Evolutionary conservation across 2,329 filamentous ascomycete genomes (phyloP), one percentile per base, ranked within the genome.

Genomic region (Lizonia empirigonia): DNA sequence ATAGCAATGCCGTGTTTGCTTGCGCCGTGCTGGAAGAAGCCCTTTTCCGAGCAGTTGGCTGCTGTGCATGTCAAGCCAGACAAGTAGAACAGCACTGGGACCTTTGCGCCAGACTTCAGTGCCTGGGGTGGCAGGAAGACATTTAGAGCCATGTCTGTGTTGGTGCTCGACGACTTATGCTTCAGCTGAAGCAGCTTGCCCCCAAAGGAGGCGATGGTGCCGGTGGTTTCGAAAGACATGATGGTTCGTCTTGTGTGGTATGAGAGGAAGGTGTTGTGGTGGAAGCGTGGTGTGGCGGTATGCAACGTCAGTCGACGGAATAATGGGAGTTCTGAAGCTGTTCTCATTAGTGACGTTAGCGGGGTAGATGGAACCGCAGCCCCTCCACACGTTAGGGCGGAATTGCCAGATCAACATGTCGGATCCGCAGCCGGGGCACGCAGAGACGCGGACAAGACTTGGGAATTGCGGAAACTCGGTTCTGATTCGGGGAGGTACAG

Each of bases 21-120:
- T 38, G 94, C 94, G 57, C 85, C 84, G 64, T 88, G 85, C 72
- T 97, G 92, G 76, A 99, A 90, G 81, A 97, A 97, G 44, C 92
- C 94, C 73, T 87, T 87, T 68, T 87, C 85, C 2, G 85, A 83
- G 72, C 84, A 85, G 63, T 87, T 87, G 64, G 97, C 92, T 27
- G 90, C 91, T 1, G 91, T 93, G 81, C 94, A 99, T 55, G 94
- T 97, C 55, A 99, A 81, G 42, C 94, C 94, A 12, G 93, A 93
- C 52, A 99, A 86, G 77, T 93, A 99, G 77, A 97, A 86, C 51
- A 99, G 83, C 23, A 97, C 84, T 19, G 94, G 94, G 2, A 91
- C 85, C 65, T 88, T 89, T 48, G 79, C 74, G 32, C 65, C 69
- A 5, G 68, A 69, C 51, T 82, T 78, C 56, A 81, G 76, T 48